Conservation (phyloP, 371 early-diverging fungal genomes). For the Mucor mucedo region DNA sequence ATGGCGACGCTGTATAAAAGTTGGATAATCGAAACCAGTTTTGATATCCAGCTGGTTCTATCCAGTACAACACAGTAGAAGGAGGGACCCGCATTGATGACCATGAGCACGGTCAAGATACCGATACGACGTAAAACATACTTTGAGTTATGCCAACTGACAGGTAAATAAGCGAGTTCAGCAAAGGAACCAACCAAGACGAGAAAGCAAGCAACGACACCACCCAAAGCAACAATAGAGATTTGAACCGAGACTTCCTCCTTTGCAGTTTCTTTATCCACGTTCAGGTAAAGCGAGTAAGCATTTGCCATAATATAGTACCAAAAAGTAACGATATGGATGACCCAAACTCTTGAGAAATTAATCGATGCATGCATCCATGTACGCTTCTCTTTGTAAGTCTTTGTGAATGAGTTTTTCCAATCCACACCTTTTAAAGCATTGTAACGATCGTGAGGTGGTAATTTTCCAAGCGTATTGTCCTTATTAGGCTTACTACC, state of each 20-base stretch:
- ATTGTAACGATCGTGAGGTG: constrained; percentile 69
- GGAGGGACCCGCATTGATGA: constrained; percentile 72
- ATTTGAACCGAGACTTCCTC: constrained; percentile 59
- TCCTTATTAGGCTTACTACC: constrained; percentile 25
- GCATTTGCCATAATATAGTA: constrained; percentile 82
- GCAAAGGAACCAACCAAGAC: constrained; percentile 70
- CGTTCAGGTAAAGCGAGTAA: constrained; percentile 65
- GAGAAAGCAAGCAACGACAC: constrained; percentile 72
- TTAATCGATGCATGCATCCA: constrained; percentile 87
- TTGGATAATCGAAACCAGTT: constrained; percentile 69
- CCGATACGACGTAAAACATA: constrained; percentile 65
- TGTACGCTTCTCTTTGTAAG: constrained; percentile 86
- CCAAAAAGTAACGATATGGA: constrained; percentile 84
- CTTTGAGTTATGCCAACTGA: constrained; percentile 63
- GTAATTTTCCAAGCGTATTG: constrained; percentile 60
- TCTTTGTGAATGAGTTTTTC: constrained; percentile 77
- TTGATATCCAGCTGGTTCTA: constrained; percentile 52
- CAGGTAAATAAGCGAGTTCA: constrained; percentile 75
- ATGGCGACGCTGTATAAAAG: constrained; percentile 70
- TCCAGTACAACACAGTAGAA: constrained; percentile 64
- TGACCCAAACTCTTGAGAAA: constrained; percentile 88
- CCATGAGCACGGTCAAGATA: constrained; percentile 65
- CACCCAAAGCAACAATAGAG: constrained; percentile 79
- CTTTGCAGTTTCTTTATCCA: constrained; percentile 45
- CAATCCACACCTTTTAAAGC: constrained; percentile 73